These are phyloP conservation scores for Elaeagnus macrophylla DNA, from an alignment of 306 rosid genomes.

Conservation along the genomic window DNA sequence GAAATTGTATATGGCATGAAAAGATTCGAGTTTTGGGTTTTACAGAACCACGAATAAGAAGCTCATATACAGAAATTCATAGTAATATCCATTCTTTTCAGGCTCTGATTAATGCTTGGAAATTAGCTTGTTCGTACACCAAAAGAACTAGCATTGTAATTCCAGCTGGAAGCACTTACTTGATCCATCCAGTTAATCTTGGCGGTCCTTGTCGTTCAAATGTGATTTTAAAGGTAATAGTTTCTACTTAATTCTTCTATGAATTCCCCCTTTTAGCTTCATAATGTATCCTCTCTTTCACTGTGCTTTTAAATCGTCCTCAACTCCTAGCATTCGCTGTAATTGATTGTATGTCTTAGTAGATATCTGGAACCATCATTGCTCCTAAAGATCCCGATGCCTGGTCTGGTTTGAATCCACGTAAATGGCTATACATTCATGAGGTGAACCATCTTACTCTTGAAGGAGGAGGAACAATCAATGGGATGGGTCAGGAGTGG, in stretches of 20 bases:
- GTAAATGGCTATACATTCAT: constrained; percentile 71
- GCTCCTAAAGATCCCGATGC: constrained; percentile 65
- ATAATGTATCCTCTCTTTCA: background rate
- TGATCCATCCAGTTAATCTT: constrained; percentile 53
- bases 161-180: constrained; percentile 45
- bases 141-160: constrained; percentile 27
- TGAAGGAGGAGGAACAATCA: constrained; percentile 63
- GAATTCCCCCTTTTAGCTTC: background rate
- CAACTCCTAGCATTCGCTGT: no score
- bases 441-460: constrained; percentile 63
- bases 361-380: constrained; percentile 65
- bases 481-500: constrained; percentile 92
- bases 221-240: constrained; percentile 50
- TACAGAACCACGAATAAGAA: background rate
- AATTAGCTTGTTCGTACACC: constrained; percentile 49
- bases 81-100: constrained; percentile 14
- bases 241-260: background rate
- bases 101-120: constrained; percentile 70
- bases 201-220: constrained; percentile 75
- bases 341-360: constrained; percentile 3
- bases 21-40: no score
- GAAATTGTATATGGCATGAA: background rate
- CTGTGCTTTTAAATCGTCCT: no score
- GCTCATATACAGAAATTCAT: background rate
- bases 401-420: constrained; percentile 50